Conservation (phyloP, 768 basidiomycete species). For the Lactarius sp. region DNA sequence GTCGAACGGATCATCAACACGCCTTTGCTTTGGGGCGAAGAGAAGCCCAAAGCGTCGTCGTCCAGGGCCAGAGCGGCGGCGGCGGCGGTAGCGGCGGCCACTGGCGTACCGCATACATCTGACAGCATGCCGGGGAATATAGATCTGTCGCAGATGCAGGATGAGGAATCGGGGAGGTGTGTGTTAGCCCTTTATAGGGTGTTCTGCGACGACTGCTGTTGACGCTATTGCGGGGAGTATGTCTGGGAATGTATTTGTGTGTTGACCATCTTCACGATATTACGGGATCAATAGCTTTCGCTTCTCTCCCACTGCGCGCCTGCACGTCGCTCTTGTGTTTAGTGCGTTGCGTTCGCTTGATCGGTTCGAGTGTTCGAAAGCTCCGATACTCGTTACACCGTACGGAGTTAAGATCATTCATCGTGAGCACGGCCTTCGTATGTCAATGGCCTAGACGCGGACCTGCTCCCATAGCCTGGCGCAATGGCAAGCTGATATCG, state of each 20-base stretch:
- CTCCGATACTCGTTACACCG: constrained; percentile 59
- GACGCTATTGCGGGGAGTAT: too few species aligned
- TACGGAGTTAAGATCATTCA: constrained; percentile 75
- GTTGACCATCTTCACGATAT: too few species aligned
- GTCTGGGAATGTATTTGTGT: too few species aligned
- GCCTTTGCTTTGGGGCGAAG: constrained; percentile 66
- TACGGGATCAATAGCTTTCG: too few species aligned
- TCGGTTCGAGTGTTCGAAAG: constrained; percentile 67
- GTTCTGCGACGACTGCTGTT: too few species aligned
- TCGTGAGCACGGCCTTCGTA: constrained; percentile 75
- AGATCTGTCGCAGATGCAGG: constrained; percentile 29
- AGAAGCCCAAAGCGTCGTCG: constrained; percentile 27
- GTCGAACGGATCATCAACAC: constrained; percentile 81
- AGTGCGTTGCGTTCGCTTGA: constrained; percentile 79
- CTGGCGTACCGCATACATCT: not conserved
- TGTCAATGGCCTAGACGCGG: constrained; percentile 43
- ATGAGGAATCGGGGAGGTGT: constrained; percentile 31
- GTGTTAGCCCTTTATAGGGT: constrained; percentile 29
- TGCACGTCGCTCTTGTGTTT: constrained; percentile 69
- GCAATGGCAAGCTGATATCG: too few species aligned
- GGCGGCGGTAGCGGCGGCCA: not conserved
- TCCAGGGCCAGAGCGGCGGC: constrained; percentile 18
- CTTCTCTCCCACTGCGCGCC: constrained; percentile 52
- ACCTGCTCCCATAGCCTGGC: too few species aligned
- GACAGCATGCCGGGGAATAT: constrained; percentile 43